These are phyloP conservation scores for Talaromyces borbonicus DNA, from an alignment of 495 filamentous ascomycete species.

Conservation along the genomic window DNA sequence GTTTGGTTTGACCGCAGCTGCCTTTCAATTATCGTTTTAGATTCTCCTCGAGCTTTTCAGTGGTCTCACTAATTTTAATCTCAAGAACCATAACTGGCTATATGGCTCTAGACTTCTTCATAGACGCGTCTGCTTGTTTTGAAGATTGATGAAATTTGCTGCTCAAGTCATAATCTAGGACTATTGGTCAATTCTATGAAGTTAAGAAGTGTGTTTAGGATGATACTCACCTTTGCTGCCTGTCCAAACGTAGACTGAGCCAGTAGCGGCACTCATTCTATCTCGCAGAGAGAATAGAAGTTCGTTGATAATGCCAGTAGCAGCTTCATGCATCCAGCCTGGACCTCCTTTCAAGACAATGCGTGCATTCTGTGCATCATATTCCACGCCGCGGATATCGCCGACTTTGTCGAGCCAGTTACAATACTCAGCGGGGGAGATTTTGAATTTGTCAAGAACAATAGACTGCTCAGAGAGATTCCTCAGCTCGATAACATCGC, in stretches of 20 bases:
- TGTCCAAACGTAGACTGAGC: neutral
- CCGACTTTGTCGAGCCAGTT: neutral
- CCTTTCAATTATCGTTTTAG: neutral
- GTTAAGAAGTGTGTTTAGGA: neutral
- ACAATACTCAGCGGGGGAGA: neutral
- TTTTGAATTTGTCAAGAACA: neutral
- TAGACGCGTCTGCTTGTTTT: neutral
- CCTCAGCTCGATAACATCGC: neutral
- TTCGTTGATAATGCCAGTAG: neutral
- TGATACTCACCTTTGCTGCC: neutral
- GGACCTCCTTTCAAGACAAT: neutral
- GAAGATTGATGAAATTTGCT: neutral
- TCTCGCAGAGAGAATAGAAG: neutral
- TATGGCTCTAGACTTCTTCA: neutral
- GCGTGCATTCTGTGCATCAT: slow-evolving; percentile 1
- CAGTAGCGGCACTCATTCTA: neutral
- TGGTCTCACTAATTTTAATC: neutral
- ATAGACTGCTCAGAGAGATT: neutral
- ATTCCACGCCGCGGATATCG: neutral
- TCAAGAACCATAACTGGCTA: slow-evolving; percentile 1
- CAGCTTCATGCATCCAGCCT: slow-evolving; percentile 1
- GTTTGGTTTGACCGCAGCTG: neutral
- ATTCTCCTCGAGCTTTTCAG: neutral
- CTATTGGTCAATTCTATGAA: neutral
- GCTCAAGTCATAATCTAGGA: neutral